A percentile compares a stretch with the other conserved stretches of the same genome.
These are phyloP conservation scores for Mortierella sp. DNA, from an alignment of 371 early-diverging fungal species.

Conservation along the genomic window DNA sequence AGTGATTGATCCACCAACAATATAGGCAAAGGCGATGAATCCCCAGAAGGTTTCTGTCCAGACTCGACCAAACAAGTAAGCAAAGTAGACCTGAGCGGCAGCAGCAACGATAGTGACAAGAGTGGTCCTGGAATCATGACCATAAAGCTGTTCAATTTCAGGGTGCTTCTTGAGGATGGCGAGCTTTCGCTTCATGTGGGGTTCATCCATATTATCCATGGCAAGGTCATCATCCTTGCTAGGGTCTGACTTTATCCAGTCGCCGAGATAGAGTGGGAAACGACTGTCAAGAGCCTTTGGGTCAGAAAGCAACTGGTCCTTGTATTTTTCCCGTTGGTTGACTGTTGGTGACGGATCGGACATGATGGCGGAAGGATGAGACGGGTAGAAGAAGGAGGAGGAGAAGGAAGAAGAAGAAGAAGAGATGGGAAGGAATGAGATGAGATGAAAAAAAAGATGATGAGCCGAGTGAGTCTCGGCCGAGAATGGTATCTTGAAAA, in stretches of 20 bases:
- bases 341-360: constrained; percentile 40
- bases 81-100: constrained; percentile 79
- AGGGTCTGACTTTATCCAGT: constrained; percentile 88
- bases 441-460: neutral
- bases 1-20: constrained; percentile 88
- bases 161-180: constrained; percentile 91
- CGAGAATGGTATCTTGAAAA: too few relatives aligned
- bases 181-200: constrained; percentile 92
- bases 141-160: constrained; percentile 87
- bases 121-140: constrained; percentile 85
- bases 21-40: constrained; percentile 75
- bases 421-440: neutral
- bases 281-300: constrained; percentile 73
- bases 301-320: constrained; percentile 40
- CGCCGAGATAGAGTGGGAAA: constrained; percentile 85
- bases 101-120: constrained; percentile 77
- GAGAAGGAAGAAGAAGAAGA: neutral
- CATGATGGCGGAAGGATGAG: constrained; percentile 12
- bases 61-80: constrained; percentile 82
- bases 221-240: constrained; percentile 80
- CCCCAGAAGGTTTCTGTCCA: constrained; percentile 71
- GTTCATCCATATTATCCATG: constrained; percentile 93
- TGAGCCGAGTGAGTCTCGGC: too few relatives aligned
- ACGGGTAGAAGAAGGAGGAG: neutral
- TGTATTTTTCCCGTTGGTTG: constrained; percentile 41